phyloP scores from a whole-genome alignment of 192 early-diverging fungal genomes.

The Backusella luteola region DNA sequence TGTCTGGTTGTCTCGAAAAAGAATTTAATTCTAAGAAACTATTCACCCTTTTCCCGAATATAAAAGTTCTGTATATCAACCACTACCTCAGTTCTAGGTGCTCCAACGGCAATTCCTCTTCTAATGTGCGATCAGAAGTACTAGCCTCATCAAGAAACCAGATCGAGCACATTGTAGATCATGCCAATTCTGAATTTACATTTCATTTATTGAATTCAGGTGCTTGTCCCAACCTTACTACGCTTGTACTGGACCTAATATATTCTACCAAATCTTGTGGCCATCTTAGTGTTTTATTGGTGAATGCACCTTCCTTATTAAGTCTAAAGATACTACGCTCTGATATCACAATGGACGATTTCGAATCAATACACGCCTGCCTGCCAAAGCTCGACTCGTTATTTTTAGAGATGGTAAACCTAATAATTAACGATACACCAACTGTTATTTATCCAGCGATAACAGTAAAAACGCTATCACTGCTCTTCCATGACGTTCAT shows the following conservation, averaged over 20 bases:
- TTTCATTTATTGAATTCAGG: constrained; percentile 5
- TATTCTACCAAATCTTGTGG: constrained; percentile 1
- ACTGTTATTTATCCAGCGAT: not conserved
- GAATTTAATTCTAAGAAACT: not conserved
- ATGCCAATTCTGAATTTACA: not conserved
- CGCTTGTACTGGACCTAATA: not conserved
- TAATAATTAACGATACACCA: not conserved
- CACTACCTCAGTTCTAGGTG: not conserved
- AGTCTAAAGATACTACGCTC: not conserved
- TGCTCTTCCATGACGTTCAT: not conserved
- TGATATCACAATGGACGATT: constrained; percentile 5
- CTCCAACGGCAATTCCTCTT: not conserved
- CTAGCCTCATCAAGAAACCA: not conserved
- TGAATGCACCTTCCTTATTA: constrained; percentile 3
- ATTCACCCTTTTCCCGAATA: not conserved
- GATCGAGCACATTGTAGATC: constrained; percentile 1
- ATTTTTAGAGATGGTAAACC: not conserved
- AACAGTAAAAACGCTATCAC: not conserved
- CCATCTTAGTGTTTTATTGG: not conserved
- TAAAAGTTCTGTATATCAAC: not conserved
- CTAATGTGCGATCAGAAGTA: not conserved
- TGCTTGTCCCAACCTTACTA: not conserved
- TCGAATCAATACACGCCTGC: not conserved
- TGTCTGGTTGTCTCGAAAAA: not conserved
- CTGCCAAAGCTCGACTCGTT: not conserved